Conservation (phyloP, 75 land plant genomes). For the Cupressus sempervirens region DNA sequence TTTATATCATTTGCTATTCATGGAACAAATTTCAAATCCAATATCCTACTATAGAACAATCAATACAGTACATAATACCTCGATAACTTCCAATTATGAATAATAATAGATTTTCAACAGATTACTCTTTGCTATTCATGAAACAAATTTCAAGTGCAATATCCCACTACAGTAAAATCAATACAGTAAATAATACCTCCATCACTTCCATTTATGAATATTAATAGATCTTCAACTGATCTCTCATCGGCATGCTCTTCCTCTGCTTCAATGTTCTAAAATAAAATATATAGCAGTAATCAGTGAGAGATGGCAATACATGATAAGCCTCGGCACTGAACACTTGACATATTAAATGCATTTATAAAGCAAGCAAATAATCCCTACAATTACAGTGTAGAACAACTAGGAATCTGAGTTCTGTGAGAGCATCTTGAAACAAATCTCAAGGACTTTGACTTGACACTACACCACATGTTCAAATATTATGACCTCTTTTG, state of each 20-base stretch:
- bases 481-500: background rate
- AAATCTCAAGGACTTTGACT: background rate
- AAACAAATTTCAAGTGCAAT: background rate
- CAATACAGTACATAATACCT: no score
- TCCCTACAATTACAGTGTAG: background rate
- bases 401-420: background rate
- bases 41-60: no score
- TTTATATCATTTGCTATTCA: no score
- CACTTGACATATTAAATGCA: background rate
- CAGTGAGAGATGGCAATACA: background rate
- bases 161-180: background rate
- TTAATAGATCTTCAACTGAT: conserved; percentile 69
- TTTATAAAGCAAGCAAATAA: background rate
- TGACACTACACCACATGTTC: background rate
- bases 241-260: conserved; percentile 58
- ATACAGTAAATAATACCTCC: conserved; percentile 27
- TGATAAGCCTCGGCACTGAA: background rate
- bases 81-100: no score
- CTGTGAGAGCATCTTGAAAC: background rate
- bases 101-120: no score
- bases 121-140: background rate
- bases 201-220: conserved; percentile 68
- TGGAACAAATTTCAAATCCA: no score
- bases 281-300: conserved; percentile 6
- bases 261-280: conserved; percentile 53